These are phyloP conservation scores for Ophiocordyceps camponoti-rufipedis DNA, from an alignment of 2,329 filamentous ascomycete genomes.

Conservation along the genomic window DNA sequence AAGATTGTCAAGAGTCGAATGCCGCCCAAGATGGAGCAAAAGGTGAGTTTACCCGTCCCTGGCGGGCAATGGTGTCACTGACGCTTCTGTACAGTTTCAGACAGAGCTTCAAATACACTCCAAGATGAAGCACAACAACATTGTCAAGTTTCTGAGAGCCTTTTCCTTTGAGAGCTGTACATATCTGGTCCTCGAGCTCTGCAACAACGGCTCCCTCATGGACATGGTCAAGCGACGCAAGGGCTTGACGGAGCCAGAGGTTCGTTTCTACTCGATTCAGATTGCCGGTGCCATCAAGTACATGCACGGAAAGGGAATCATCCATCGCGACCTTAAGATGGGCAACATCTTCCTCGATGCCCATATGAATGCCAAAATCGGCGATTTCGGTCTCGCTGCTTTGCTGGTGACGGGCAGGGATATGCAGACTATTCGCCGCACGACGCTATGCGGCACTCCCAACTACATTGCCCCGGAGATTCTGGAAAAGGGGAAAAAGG, in stretches of 20 bases:
- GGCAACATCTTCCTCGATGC: constrained; percentile 92
- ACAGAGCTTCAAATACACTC: constrained; percentile 93
- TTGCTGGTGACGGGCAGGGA: constrained; percentile 83
- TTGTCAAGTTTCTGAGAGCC: constrained; percentile 86
- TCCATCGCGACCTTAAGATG: constrained; percentile 94
- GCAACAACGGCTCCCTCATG: constrained; percentile 89
- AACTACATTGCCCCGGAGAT: constrained; percentile 98
- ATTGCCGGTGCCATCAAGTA: constrained; percentile 96
- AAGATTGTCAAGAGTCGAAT: constrained; percentile 76
- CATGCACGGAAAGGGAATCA: constrained; percentile 87
- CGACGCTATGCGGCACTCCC: constrained; percentile 88
- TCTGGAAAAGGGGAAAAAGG: constrained; percentile 79
- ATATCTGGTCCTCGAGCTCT: constrained; percentile 86
- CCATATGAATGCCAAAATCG: constrained; percentile 94
- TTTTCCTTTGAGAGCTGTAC: constrained; percentile 82
- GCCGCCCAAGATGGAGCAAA: constrained; percentile 69
- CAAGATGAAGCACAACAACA: constrained; percentile 89
- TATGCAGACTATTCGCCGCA: constrained; percentile 65
- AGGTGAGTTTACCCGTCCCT: constrained; percentile 30
- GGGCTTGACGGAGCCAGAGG: constrained; percentile 81
- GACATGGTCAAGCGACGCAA: constrained; percentile 92
- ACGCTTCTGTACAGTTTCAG: constrained; percentile 33
- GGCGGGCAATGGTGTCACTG: neutral
- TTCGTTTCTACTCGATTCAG: constrained; percentile 84
- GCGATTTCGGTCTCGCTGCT: constrained; percentile 89